These are phyloP conservation scores for Phytophthora constricta DNA, from an alignment of 352 stramenopile genomes.

Conservation along the genomic window DNA sequence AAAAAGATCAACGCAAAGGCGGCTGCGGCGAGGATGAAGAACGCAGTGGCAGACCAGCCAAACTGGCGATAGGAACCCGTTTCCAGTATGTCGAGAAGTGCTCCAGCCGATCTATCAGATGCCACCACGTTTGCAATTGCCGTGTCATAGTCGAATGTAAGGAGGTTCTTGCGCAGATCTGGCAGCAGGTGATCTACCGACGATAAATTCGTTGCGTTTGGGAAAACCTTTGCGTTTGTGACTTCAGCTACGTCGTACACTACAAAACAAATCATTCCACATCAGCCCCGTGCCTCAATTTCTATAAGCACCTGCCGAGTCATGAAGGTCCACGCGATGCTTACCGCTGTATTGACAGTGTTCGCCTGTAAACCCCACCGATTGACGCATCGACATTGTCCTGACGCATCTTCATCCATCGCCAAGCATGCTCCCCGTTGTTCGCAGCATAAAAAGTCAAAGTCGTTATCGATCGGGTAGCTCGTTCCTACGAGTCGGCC, in stretches of 20 bases:
- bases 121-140: constrained; percentile 28
- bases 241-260: constrained; percentile 63
- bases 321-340: too few relatives aligned
- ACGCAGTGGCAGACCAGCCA: constrained; percentile 43
- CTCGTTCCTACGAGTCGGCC: constrained; percentile 61
- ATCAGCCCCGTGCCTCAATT: too few relatives aligned
- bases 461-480: constrained; percentile 81
- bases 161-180: constrained; percentile 53
- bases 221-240: constrained; percentile 56
- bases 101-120: neutral
- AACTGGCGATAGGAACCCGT: constrained; percentile 54
- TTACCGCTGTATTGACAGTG: constrained; percentile 72
- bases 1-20: constrained; percentile 46
- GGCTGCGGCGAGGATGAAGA: constrained; percentile 31
- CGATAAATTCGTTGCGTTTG: constrained; percentile 42
- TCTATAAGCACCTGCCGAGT: too few relatives aligned
- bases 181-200: constrained; percentile 44
- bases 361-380: constrained; percentile 68
- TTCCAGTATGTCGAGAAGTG: constrained; percentile 33
- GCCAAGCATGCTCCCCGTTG: constrained; percentile 56
- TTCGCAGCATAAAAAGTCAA: constrained; percentile 70
- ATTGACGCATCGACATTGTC: constrained; percentile 68
- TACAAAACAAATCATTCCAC: constrained; percentile 21
- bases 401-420: constrained; percentile 63
- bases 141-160: constrained; percentile 47